Evolutionary conservation across 1,284 basidiomycete genomes (phyloP).

Genomic region (Ganoderma resinaceum): DNA sequence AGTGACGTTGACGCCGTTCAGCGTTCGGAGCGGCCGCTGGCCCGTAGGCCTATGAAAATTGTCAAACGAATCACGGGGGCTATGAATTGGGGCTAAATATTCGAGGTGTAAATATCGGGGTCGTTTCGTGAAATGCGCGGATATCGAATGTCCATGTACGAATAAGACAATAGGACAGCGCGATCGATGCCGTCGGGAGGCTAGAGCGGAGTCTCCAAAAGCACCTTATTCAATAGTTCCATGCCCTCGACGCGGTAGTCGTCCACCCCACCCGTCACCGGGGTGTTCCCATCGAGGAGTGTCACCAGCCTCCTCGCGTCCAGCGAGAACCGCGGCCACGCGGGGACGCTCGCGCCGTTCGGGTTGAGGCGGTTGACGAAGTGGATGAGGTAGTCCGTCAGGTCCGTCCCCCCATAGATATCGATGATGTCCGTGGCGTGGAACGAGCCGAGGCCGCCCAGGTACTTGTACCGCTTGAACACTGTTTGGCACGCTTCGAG

Average conservation of each 20-base stretch:
- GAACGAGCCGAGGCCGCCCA: background rate
- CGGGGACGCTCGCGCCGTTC: constrained; percentile 45
- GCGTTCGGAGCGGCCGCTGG: no score
- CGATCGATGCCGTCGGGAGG: no score
- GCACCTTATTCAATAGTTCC: background rate
- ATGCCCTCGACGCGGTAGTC: constrained; percentile 1
- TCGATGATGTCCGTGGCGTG: constrained; percentile 29
- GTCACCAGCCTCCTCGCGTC: background rate
- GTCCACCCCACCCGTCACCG: background rate
- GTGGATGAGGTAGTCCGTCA: constrained; percentile 31
- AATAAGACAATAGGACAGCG: background rate
- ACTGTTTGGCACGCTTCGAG: background rate
- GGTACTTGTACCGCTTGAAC: background rate
- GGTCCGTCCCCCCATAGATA: constrained; percentile 24
- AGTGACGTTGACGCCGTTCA: no score
- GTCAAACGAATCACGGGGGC: no score
- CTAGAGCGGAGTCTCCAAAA: background rate
- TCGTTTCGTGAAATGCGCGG: no score
- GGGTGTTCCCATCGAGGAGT: background rate
- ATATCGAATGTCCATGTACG: no score
- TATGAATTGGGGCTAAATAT: no score
- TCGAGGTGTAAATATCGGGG: no score
- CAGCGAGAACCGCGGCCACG: constrained; percentile 55
- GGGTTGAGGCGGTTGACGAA: constrained; percentile 27
- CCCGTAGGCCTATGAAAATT: no score